These are phyloP conservation scores for Botrytis medusae DNA, from an alignment of 2,329 filamentous ascomycete genomes.

Conservation along the genomic window DNA sequence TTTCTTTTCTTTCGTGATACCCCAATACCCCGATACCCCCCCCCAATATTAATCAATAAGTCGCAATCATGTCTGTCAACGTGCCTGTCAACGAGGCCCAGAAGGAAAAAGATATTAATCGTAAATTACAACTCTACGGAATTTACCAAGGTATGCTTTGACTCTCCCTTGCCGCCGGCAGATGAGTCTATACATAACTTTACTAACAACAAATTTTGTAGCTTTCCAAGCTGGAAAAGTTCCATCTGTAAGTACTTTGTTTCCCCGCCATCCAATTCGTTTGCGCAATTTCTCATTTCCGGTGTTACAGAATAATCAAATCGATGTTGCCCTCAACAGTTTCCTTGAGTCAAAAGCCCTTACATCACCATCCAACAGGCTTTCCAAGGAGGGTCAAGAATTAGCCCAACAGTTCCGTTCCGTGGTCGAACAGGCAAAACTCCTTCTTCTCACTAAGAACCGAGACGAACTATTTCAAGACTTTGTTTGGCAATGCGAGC, in stretches of 20 bases:
- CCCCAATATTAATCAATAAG: conserved; percentile 3
- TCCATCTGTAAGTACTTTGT: conserved; percentile 56
- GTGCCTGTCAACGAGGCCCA: conserved; percentile 34
- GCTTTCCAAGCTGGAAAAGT: conserved; percentile 89
- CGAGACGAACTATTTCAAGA: conserved; percentile 92
- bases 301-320: conserved; percentile 59
- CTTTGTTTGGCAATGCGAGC: conserved; percentile 91
- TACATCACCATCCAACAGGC: conserved; percentile 66
- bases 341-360: conserved; percentile 72
- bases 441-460: conserved; percentile 88
- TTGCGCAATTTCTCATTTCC: conserved; percentile 10
- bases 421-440: conserved; percentile 81
- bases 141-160: conserved; percentile 64
- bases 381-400: conserved; percentile 79
- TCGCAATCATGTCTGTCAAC: conserved; percentile 35
- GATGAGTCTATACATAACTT: conserved; percentile 25
- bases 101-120: conserved; percentile 66
- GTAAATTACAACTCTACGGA: conserved; percentile 92
- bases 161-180: conserved; percentile 3
- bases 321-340: conserved; percentile 91
- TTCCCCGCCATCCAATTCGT: conserved; percentile 9
- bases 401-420: conserved; percentile 75
- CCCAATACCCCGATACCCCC: conserved; percentile 28
- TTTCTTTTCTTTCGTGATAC: conserved; percentile 29
- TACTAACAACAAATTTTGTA: conserved; percentile 36